Evolutionary conservation across 2,329 filamentous ascomycete species (phyloP).

Genomic region (Escovopsis weberi): DNA sequence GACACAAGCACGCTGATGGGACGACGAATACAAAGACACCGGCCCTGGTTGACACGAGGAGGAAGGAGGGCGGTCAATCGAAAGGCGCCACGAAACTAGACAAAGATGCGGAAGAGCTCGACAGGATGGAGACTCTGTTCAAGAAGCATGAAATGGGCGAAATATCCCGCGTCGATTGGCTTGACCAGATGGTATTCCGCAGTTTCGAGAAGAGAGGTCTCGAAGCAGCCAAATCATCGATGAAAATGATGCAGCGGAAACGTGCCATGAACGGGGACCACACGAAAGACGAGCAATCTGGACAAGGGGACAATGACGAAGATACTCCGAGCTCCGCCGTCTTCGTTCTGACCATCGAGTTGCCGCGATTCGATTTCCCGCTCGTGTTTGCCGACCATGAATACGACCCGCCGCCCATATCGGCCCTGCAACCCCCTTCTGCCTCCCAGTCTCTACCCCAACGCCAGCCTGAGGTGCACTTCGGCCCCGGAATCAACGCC

Average conservation of each 20-base stretch:
- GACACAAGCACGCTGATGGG: slow-evolving; percentile 73
- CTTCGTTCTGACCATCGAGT: slow-evolving; percentile 78
- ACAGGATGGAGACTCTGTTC: slow-evolving; percentile 75
- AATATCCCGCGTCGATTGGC: slow-evolving; percentile 83
- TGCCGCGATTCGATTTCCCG: slow-evolving; percentile 89
- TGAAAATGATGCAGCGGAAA: slow-evolving; percentile 41
- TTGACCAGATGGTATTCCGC: slow-evolving; percentile 87
- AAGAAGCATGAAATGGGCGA: slow-evolving; percentile 99
- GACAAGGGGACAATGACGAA: slow-evolving; percentile 21
- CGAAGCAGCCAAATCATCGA: slow-evolving; percentile 47
- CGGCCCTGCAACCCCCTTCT: slow-evolving; percentile 48
- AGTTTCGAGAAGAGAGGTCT: slow-evolving; percentile 66
- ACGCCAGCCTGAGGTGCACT: slow-evolving; percentile 74
- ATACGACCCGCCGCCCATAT: slow-evolving; percentile 74
- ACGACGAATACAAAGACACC: slow-evolving; percentile 69
- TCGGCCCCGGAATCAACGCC: slow-evolving; percentile 76
- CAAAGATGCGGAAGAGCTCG: slow-evolving; percentile 68
- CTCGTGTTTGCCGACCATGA: slow-evolving; percentile 91
- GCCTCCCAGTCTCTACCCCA: slow-evolving; percentile 54
- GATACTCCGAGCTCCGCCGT: slow-evolving; percentile 36
- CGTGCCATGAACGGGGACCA: slow-evolving; percentile 18
- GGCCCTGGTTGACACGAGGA: slow-evolving; percentile 41
- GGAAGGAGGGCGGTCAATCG: slow-evolving; percentile 35
- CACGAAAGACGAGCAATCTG: slow-evolving; percentile 14
- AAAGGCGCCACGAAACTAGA: slow-evolving; percentile 39